Evolutionary conservation across 129 eudicot genomes (phyloP).

Genomic region (Sambucus nigra): DNA sequence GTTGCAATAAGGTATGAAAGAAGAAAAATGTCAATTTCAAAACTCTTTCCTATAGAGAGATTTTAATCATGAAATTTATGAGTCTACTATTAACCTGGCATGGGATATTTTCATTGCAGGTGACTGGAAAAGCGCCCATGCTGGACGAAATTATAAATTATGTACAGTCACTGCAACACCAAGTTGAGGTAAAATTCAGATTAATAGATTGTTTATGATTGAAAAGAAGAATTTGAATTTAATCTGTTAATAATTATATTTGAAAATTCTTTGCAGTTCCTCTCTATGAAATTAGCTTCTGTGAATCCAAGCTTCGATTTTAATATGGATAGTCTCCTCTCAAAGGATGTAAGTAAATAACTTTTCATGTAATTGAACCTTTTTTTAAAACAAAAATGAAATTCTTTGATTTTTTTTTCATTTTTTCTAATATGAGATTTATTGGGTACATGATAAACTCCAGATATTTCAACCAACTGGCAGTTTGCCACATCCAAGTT

Average conservation of each 20-base stretch:
- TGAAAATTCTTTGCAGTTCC: slow-evolving; percentile 38
- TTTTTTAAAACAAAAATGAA: neutral
- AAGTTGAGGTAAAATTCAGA: slow-evolving; percentile 64
- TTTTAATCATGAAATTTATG: neutral
- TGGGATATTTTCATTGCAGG: slow-evolving; percentile 25
- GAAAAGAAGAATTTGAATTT: neutral
- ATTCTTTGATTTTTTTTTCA: neutral
- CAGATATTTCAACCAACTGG: slow-evolving; percentile 49
- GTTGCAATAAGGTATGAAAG: slow-evolving; percentile 75
- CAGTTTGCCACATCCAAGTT: slow-evolving; percentile 40
- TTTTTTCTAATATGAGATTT: slow-evolving; percentile 8
- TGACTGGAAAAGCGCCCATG: slow-evolving; percentile 94
- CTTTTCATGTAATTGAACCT: too few relatives aligned
- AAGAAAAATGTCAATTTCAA: neutral
- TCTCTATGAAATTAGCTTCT: slow-evolving; percentile 86
- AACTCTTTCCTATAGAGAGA: too few relatives aligned
- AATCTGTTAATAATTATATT: neutral
- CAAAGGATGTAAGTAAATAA: slow-evolving; percentile 88
- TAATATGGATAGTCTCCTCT: slow-evolving; percentile 40
- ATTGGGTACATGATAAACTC: slow-evolving; percentile 8
- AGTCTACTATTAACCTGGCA: neutral
- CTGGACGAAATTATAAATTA: slow-evolving; percentile 92
- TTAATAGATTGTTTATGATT: neutral
- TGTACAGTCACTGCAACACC: slow-evolving; percentile 84
- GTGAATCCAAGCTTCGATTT: slow-evolving; percentile 61